These are phyloP conservation scores for Kluyveromyces marxianus DNA, from an alignment of 1,139 yeast genomes.

Conservation along the genomic window DNA sequence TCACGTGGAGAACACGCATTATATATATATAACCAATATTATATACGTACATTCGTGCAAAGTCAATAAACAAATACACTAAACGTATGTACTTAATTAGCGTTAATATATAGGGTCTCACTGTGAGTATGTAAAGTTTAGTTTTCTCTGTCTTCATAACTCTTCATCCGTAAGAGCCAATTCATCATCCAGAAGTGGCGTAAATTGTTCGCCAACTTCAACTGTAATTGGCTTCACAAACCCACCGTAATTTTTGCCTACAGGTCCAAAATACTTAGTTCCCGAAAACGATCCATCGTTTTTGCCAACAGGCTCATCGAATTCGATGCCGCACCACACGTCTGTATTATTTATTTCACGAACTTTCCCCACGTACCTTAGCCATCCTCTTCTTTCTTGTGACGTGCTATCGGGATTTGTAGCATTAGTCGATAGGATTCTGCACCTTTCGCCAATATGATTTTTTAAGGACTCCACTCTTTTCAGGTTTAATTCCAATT, in stretches of 20 bases:
- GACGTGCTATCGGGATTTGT: constrained; percentile 4
- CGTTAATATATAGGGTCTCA: background rate
- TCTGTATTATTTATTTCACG: constrained; percentile 41
- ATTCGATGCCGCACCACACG: constrained; percentile 76
- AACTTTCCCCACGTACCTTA: constrained; percentile 62
- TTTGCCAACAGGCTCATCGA: constrained; percentile 65
- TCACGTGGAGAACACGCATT: background rate
- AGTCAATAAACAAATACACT: background rate
- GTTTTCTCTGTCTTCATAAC: background rate
- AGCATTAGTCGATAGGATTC: constrained; percentile 18
- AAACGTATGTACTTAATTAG: background rate
- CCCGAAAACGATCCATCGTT: constrained; percentile 76
- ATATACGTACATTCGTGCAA: background rate
- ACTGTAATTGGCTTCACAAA: constrained; percentile 43
- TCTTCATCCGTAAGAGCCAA: constrained; percentile 33
- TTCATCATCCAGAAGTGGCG: constrained; percentile 13
- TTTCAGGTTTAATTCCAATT: constrained; percentile 23
- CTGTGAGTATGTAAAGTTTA: background rate
- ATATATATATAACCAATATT: too few relatives aligned
- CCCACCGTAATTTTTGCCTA: constrained; percentile 51
- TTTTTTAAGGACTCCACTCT: constrained; percentile 23
- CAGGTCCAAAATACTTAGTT: constrained; percentile 50
- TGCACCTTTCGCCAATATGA: constrained; percentile 31
- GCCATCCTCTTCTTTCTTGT: constrained; percentile 50
- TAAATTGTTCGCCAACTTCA: constrained; percentile 19